Conservation (phyloP, 768 basidiomycete species). For the Tulasnella sp. region DNA sequence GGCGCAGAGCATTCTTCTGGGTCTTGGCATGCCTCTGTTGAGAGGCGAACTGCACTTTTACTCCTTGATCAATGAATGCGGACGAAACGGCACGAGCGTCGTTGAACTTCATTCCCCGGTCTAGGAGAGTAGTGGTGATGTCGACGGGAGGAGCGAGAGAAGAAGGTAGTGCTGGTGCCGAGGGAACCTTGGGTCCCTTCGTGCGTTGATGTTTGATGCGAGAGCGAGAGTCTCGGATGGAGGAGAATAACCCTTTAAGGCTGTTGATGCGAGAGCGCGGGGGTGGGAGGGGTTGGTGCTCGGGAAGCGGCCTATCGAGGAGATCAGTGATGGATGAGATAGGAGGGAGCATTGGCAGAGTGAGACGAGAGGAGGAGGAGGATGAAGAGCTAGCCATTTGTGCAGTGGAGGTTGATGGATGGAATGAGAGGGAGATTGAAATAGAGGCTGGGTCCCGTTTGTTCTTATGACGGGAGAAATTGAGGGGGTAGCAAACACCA, state of each 20-base stretch:
- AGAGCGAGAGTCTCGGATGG: background rate
- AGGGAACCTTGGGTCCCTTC: background rate
- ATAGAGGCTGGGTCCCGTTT: background rate
- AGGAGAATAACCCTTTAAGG: background rate
- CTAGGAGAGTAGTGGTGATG: slow-evolving; percentile 8
- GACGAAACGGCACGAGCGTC: slow-evolving; percentile 2
- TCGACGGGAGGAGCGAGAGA: slow-evolving; percentile 8
- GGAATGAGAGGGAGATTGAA: background rate
- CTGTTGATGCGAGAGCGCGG: background rate
- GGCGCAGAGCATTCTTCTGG: background rate
- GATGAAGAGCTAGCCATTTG: background rate
- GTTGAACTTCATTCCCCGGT: background rate
- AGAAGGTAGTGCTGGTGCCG: background rate
- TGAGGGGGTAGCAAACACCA: slow-evolving; percentile 4
- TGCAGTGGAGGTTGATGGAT: slow-evolving; percentile 1
- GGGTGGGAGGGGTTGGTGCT: no score
- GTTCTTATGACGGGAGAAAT: background rate
- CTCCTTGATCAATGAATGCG: slow-evolving; percentile 6
- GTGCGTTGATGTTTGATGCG: background rate
- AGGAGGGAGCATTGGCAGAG: slow-evolving; percentile 1
- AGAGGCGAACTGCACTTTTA: slow-evolving; percentile 8
- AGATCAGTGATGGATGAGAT: background rate
- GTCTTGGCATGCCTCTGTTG: background rate
- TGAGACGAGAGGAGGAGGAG: background rate
- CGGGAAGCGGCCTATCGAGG: no score